Evolutionary conservation across 169 alveolate genomes (phyloP).

Genomic region (Plasmodium knowlesi): DNA sequence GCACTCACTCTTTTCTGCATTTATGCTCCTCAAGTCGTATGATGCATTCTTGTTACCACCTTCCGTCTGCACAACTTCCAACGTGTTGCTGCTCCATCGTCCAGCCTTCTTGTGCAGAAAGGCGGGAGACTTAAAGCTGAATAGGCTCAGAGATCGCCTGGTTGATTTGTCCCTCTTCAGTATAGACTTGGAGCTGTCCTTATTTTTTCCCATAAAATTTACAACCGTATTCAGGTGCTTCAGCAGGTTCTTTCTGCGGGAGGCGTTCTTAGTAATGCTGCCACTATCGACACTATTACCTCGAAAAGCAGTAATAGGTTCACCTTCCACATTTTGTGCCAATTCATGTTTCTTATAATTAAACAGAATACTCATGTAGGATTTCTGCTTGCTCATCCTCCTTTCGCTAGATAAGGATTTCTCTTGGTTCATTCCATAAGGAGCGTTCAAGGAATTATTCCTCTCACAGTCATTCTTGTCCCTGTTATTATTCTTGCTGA

Average conservation of each 20-base stretch:
- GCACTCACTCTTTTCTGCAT: neutral
- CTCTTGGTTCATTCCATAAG: neutral
- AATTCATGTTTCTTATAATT: slow-evolving; percentile 12
- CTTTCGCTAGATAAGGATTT: neutral
- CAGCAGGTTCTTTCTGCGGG: neutral
- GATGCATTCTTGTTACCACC: neutral
- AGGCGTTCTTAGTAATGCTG: neutral
- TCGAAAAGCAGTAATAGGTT: neutral
- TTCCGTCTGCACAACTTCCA: neutral
- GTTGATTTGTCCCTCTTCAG: neutral
- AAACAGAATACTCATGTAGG: slow-evolving; percentile 32
- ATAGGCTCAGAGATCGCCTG: slow-evolving; percentile 22
- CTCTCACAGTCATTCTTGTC: neutral
- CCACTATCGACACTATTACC: neutral
- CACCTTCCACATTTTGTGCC: neutral
- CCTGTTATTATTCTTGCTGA: neutral
- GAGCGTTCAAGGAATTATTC: neutral
- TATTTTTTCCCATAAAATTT: slow-evolving; percentile 12
- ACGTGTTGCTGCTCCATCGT: neutral
- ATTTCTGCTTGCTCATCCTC: neutral
- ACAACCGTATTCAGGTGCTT: slow-evolving; percentile 1
- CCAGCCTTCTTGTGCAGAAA: neutral
- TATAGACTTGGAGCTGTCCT: neutral
- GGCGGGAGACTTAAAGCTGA: slow-evolving; percentile 3
- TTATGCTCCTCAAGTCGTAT: neutral